Evolutionary conservation across 805 yeast species (phyloP).

Genomic region (Ogataea sp.): DNA sequence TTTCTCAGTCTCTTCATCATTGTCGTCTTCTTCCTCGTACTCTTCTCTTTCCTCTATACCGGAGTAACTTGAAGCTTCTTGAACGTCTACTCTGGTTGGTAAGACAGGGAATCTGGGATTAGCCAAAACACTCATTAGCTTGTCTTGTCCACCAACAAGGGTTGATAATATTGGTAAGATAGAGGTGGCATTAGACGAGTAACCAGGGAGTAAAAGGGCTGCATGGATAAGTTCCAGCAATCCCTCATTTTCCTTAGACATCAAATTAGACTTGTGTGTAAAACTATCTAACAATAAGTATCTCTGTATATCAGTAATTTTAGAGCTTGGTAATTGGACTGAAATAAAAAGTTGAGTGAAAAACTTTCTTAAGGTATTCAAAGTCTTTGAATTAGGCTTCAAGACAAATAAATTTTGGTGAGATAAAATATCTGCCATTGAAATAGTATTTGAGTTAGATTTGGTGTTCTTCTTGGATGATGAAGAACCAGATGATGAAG

Average conservation of each 20-base stretch:
- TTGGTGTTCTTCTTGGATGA: conserved; percentile 8
- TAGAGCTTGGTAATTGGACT: conserved; percentile 51
- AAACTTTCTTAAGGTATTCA: conserved; percentile 32
- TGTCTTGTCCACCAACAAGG: conserved; percentile 41
- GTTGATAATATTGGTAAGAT: conserved; percentile 63
- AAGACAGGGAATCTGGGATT: conserved; percentile 71
- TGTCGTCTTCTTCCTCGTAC: conserved; percentile 6
- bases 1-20: too few species aligned
- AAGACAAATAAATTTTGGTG: conserved; percentile 49
- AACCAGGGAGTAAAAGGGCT: conserved; percentile 65
- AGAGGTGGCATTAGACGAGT: conserved; percentile 27
- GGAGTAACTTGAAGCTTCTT: not conserved
- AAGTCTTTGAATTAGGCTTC: conserved; percentile 31
- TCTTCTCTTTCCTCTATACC: conserved; percentile 3
- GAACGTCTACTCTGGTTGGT: conserved; percentile 6
- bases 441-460: conserved; percentile 35
- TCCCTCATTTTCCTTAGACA: conserved; percentile 17
- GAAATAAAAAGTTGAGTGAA: conserved; percentile 39
- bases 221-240: conserved; percentile 44
- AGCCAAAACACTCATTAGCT: conserved; percentile 47
- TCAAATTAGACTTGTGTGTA: conserved; percentile 18
- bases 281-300: conserved; percentile 33
- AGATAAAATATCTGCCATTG: conserved; percentile 61
- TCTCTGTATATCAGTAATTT: conserved; percentile 49
- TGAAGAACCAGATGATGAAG: conserved; percentile 2